These are phyloP conservation scores for Populus simonii DNA, from an alignment of 345 rosid genomes.

Conservation along the genomic window DNA sequence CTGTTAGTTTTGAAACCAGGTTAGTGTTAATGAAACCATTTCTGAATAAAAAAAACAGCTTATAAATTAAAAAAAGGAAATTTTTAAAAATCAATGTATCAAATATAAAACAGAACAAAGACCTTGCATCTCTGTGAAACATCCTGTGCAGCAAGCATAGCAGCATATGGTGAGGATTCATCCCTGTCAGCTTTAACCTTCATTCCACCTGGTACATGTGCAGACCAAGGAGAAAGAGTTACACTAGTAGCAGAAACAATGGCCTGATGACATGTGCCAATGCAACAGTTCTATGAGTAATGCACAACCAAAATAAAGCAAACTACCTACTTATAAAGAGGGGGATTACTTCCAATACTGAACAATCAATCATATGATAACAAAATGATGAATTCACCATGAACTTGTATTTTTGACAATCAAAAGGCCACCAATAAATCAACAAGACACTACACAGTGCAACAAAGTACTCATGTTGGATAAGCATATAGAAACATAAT, in stretches of 20 bases:
- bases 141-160: constrained; percentile 94
- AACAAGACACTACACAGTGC: neutral
- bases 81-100: neutral
- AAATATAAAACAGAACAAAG: neutral
- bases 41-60: neutral
- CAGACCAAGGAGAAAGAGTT: neutral
- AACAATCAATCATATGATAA: neutral
- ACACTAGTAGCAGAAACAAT: neutral
- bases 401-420: neutral
- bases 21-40: neutral
- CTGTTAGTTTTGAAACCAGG: constrained; percentile 24
- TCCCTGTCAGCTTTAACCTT: constrained; percentile 94
- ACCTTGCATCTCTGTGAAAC: constrained; percentile 87
- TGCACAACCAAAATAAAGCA: neutral
- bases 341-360: too few relatives aligned
- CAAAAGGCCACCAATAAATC: too few relatives aligned
- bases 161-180: constrained; percentile 91
- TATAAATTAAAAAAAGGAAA: neutral
- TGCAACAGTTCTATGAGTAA: neutral
- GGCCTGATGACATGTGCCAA: neutral
- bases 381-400: neutral
- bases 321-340: neutral
- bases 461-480: neutral
- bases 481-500: neutral
- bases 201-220: constrained; percentile 61